These are phyloP conservation scores for Sparassis latifolia DNA, from an alignment of 1,284 basidiomycete genomes.

Conservation along the genomic window DNA sequence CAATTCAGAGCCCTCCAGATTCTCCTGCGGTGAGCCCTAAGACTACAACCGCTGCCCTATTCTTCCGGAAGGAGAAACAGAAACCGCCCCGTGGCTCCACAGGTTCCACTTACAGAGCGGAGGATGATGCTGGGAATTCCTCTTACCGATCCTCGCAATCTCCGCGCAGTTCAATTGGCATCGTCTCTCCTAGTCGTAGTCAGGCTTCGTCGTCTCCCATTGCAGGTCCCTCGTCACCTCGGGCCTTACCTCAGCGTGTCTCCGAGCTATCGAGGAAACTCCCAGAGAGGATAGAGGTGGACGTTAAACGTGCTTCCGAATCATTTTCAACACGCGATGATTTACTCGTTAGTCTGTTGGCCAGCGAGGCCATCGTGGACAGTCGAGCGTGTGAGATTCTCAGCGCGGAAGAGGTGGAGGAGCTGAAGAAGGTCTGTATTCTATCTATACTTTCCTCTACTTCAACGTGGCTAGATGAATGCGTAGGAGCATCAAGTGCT, in stretches of 20 bases:
- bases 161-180: conserved; percentile 20
- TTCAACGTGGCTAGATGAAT: not conserved
- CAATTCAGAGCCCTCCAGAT: conserved; percentile 19
- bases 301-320: conserved; percentile 36
- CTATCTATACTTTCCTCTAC: not conserved
- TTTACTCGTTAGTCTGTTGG: conserved; percentile 74
- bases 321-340: conserved; percentile 61
- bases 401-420: conserved; percentile 83
- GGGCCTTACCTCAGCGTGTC: conserved; percentile 21
- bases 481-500: conserved; percentile 65
- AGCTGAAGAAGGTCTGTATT: conserved; percentile 74
- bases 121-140: conserved; percentile 19
- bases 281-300: conserved; percentile 24
- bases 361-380: conserved; percentile 83
- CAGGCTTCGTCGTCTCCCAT: conserved; percentile 27
- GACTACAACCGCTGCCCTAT: conserved; percentile 39
- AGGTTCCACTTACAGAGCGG: conserved; percentile 6
- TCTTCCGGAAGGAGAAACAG: conserved; percentile 47
- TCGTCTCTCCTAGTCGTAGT: conserved; percentile 23
- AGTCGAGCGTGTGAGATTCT: conserved; percentile 72
- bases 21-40: conserved; percentile 26
- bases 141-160: conserved; percentile 23
- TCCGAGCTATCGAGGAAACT: conserved; percentile 26
- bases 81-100: conserved; percentile 21
- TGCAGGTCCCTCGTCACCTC: conserved; percentile 38